phyloP scores from a whole-genome alignment of 2,329 filamentous ascomycete species.

The Stylonectria norvegica region DNA sequence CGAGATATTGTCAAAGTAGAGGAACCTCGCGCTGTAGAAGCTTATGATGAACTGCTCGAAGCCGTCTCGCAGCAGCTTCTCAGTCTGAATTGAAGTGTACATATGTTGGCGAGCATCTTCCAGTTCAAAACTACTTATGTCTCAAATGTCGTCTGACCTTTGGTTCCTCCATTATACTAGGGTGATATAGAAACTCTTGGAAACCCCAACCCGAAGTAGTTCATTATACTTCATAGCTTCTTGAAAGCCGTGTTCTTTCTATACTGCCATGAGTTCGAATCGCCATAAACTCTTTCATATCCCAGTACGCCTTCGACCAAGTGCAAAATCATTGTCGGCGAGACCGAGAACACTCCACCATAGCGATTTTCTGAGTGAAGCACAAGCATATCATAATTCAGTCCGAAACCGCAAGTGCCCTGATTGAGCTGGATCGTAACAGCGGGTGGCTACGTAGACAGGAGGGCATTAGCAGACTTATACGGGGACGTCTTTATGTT shows the following conservation, averaged over 20 bases:
- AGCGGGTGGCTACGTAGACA: slow-evolving; percentile 37
- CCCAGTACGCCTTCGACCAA: slow-evolving; percentile 47
- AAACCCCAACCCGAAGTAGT: too few species aligned
- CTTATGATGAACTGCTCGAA: too few species aligned
- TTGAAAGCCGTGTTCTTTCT: slow-evolving; percentile 18
- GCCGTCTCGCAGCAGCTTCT: too few species aligned
- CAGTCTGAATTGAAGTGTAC: too few species aligned
- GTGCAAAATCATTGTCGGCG: slow-evolving; percentile 42
- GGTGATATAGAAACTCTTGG: too few species aligned
- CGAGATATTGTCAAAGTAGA: too few species aligned
- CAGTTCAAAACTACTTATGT: too few species aligned
- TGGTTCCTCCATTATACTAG: too few species aligned
- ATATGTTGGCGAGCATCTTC: too few species aligned
- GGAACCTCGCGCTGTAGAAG: too few species aligned
- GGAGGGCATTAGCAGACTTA: background rate
- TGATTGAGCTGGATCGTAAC: slow-evolving; percentile 42
- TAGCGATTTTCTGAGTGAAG: slow-evolving; percentile 35
- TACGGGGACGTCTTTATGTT: background rate
- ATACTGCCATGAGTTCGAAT: slow-evolving; percentile 26
- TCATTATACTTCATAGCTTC: slow-evolving; percentile 4
- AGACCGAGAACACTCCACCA: slow-evolving; percentile 33
- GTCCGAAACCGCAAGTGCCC: slow-evolving; percentile 43
- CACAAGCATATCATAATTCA: slow-evolving; percentile 42
- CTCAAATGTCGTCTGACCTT: too few species aligned
- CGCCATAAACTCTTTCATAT: slow-evolving; percentile 31